These are phyloP conservation scores for Chlorella sorokiniana DNA, from an alignment of 139 green algal genomes.

Conservation along the genomic window DNA sequence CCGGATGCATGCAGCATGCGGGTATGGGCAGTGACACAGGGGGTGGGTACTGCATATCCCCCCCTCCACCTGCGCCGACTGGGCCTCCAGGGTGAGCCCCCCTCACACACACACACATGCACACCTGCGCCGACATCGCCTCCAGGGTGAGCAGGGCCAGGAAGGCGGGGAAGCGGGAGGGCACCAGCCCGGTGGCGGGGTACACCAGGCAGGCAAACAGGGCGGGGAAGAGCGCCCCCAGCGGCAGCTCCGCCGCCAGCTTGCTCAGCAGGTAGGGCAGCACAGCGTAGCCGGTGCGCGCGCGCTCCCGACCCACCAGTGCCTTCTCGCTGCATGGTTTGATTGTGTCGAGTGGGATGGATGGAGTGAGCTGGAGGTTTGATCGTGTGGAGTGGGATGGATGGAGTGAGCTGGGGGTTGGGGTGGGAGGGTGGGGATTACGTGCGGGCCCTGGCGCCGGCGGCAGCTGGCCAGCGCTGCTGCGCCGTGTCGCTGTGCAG, in stretches of 20 bases:
- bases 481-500: no score
- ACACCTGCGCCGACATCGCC: slow-evolving; percentile 42
- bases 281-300: slow-evolving; percentile 43
- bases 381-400: no score
- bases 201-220: slow-evolving; percentile 86
- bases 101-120: background rate
- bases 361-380: background rate
- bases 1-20: no score
- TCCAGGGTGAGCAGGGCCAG: slow-evolving; percentile 84
- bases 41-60: no score
- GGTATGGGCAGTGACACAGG: no score
- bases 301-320: slow-evolving; percentile 8
- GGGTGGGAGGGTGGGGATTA: no score
- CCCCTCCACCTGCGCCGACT: background rate
- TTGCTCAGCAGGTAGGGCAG: slow-evolving; percentile 79
- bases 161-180: slow-evolving; percentile 74
- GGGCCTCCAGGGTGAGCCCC: background rate
- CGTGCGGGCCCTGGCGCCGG: no score
- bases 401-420: background rate
- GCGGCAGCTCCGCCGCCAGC: slow-evolving; percentile 85
- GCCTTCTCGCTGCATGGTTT: slow-evolving; percentile 10
- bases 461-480: no score
- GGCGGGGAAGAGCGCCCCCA: slow-evolving; percentile 82
- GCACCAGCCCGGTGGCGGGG: slow-evolving; percentile 81
- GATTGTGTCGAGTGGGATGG: background rate